A percentile compares a stretch with the other conserved stretches of the same genome.
Conservation (phyloP, 305 asterid genomes). For the Nicotiana rustica region DNA sequence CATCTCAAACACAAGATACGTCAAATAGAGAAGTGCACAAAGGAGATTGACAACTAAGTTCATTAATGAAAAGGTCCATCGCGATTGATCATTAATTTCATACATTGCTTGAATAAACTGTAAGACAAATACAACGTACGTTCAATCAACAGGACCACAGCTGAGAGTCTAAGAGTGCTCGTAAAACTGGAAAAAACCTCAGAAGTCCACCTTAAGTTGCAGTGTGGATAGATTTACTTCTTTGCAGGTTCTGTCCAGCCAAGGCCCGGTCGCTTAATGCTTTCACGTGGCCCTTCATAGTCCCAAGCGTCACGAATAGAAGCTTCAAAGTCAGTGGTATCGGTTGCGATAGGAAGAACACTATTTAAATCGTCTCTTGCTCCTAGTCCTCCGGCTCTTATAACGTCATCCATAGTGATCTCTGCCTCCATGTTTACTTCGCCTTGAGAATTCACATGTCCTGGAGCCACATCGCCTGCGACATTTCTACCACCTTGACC, state of each 20-base stretch:
- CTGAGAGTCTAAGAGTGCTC: conserved; percentile 19
- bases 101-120: background rate
- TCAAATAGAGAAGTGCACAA: background rate
- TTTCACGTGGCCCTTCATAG: conserved; percentile 62
- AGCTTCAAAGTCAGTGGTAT: conserved; percentile 69
- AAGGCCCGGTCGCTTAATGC: conserved; percentile 67
- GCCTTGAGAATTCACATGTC: conserved; percentile 40
- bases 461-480: conserved; percentile 40
- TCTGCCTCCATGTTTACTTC: conserved; percentile 72
- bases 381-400: conserved; percentile 78
- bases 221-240: conserved; percentile 35
- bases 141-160: conserved; percentile 20
- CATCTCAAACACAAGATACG: conserved; percentile 9
- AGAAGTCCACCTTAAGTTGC: conserved; percentile 18
- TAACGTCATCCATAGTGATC: conserved; percentile 60
- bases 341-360: conserved; percentile 69
- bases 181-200: conserved; percentile 16
- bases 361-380: conserved; percentile 65
- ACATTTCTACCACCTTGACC: conserved; percentile 29
- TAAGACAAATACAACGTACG: conserved; percentile 1
- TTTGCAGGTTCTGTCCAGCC: conserved; percentile 62
- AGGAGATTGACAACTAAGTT: conserved; percentile 7
- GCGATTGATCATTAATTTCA: background rate
- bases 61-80: background rate
- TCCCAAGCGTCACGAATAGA: conserved; percentile 71